Evolutionary conservation across 768 basidiomycete genomes (phyloP).

Genomic region (Tylopilus sp.): DNA sequence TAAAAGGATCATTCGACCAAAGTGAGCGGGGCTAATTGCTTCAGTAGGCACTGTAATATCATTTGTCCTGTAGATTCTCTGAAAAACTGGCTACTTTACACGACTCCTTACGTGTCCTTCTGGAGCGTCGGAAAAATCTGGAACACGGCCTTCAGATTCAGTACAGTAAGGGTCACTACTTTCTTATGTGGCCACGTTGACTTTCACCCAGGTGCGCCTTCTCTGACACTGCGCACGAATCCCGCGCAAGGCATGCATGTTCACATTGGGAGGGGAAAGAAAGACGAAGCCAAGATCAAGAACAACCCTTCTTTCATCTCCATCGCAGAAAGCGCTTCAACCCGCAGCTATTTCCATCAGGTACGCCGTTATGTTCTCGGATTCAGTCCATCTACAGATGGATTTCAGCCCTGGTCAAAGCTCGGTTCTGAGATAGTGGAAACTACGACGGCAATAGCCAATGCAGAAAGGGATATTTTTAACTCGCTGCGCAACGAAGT

Average conservation of each 20-base stretch:
- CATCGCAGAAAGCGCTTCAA: constrained; percentile 62
- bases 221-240: constrained; percentile 67
- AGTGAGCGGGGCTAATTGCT: constrained; percentile 39
- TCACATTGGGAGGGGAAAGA: constrained; percentile 63
- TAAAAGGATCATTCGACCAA: constrained; percentile 64
- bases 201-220: constrained; percentile 54
- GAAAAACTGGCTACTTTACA: constrained; percentile 50
- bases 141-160: constrained; percentile 50
- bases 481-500: constrained; percentile 67
- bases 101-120: constrained; percentile 39
- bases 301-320: constrained; percentile 48
- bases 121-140: constrained; percentile 46
- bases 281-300: constrained; percentile 52
- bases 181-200: constrained; percentile 7
- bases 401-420: constrained; percentile 63
- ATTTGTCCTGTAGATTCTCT: constrained; percentile 51
- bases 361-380: constrained; percentile 31
- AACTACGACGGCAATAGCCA: constrained; percentile 46
- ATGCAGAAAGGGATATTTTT: constrained; percentile 73
- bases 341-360: constrained; percentile 65
- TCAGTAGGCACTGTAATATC: background rate
- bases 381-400: background rate
- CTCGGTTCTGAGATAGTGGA: constrained; percentile 69
- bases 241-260: constrained; percentile 72
- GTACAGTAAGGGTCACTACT: constrained; percentile 43